A percentile compares a stretch with the other conserved stretches of the same genome.
Conservation (phyloP, 768 basidiomycete genomes). For the Tephrocybe sp. region DNA sequence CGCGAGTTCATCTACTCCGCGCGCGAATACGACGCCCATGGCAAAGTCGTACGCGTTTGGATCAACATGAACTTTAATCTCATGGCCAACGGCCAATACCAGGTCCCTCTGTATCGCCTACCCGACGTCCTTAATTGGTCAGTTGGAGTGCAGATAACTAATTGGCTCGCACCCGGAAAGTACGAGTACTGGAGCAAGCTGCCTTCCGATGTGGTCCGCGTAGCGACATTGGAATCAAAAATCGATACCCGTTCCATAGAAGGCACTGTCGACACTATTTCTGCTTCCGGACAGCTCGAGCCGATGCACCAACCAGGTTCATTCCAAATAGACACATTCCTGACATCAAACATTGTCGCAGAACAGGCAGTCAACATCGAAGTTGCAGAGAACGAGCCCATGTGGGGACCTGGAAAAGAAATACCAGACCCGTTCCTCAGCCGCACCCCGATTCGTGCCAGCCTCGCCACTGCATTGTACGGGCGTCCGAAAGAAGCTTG, state of each 20-base stretch:
- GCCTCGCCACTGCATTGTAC: neutral
- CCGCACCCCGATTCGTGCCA: neutral
- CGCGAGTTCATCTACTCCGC: constrained; percentile 1
- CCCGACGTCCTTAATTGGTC: constrained; percentile 8
- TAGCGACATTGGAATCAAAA: no score
- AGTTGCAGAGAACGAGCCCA: neutral
- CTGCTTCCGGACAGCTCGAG: neutral
- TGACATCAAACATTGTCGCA: no score
- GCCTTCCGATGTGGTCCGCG: neutral
- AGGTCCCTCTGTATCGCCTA: constrained; percentile 1
- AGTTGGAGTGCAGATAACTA: neutral
- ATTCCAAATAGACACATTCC: neutral
- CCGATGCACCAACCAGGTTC: neutral
- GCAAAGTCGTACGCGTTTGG: constrained; percentile 3
- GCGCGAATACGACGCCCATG: neutral
- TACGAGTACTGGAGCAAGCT: constrained; percentile 2
- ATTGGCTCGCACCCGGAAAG: constrained; percentile 1
- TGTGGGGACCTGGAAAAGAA: constrained; percentile 1
- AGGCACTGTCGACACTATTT: no score
- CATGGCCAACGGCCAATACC: neutral
- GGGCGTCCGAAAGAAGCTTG: neutral
- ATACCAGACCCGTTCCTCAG: constrained; percentile 1
- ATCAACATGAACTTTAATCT: constrained; percentile 3
- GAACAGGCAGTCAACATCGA: no score
- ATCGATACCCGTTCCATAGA: no score